Percentiles rank a stretch among this genome's conserved stretches.
Conservation (phyloP, 208 protist species). For the Trypanosoma vivax region DNA sequence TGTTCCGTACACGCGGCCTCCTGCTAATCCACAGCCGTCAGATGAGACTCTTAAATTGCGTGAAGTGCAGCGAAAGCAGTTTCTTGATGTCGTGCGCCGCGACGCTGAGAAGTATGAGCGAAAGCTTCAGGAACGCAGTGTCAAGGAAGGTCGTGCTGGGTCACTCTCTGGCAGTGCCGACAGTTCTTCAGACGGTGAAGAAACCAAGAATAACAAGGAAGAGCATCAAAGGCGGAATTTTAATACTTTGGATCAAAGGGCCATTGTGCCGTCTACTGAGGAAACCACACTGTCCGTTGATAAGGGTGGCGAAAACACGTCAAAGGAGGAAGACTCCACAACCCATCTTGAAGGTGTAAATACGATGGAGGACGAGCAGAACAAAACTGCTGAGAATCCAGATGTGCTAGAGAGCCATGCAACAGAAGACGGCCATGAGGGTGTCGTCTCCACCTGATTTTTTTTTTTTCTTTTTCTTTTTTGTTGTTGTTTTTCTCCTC, state of each 20-base stretch:
- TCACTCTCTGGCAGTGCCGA: slow-evolving; percentile 22
- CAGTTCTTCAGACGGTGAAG: slow-evolving; percentile 16
- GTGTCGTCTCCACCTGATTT: too few relatives aligned
- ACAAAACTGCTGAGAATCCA: too few relatives aligned
- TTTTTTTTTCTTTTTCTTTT: too few relatives aligned
- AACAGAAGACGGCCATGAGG: too few relatives aligned
- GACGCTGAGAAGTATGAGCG: slow-evolving; percentile 69
- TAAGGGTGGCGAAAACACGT: too few relatives aligned
- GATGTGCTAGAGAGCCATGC: too few relatives aligned
- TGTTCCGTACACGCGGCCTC: slow-evolving; percentile 15
- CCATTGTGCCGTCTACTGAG: neutral
- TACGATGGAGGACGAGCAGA: too few relatives aligned
- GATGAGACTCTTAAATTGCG: slow-evolving; percentile 65
- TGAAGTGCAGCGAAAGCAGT: slow-evolving; percentile 79
- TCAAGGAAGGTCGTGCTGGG: slow-evolving; percentile 19
- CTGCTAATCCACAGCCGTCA: slow-evolving; percentile 45
- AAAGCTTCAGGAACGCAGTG: slow-evolving; percentile 41
- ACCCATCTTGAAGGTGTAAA: too few relatives aligned
- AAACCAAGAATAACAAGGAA: neutral
- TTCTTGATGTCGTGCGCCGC: slow-evolving; percentile 63
- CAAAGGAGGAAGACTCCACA: too few relatives aligned
- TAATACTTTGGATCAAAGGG: neutral
- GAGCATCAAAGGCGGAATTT: neutral
- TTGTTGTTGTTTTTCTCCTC: too few relatives aligned
- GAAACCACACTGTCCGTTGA: too few relatives aligned